Base-by-base conservation (phyloP, 495 filamentous ascomycete species). In the Trichoderma asperelloides region DNA sequence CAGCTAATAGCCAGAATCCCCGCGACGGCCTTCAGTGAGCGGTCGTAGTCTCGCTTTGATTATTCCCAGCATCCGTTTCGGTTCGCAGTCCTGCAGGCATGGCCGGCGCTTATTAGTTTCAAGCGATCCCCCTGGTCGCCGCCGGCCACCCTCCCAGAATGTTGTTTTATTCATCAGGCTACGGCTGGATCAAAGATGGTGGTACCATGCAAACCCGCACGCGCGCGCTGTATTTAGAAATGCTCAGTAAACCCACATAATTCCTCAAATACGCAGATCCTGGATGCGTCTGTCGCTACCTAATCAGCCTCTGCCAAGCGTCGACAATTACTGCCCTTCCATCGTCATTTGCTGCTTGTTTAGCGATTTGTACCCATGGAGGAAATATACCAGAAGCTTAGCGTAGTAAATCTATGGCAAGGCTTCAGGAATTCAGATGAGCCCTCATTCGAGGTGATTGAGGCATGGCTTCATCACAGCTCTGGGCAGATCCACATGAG, bases 401-500 rank as follows among this genome's bases (percentile, higher is more conserved):
- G 62, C 62, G 28, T 11, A 18, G 62, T 64, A 6, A 43, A 64
- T n/a, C 18, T 64, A 7, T 64, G 62, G 62, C 62, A 43, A n/a
- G 33, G n/a, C 33, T 43, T 43, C 15, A 6, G 4, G 5, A 39
- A 41, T 11, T 43, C 62, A 2, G 62, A 41, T 1, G 40, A 64
- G 4, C 15, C 33, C 11, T 40, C 40, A 2, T 40, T 64, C 8
- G 62, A 40, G 25, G 62, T 30, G 2, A 64, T 43, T 18, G 62
- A 64, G 16, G 33, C 40, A 40, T 33, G 62, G 33, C 33, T 18
- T 13, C 62, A 64, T 3, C 30, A 64, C 40, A 15, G 6, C 7
- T 11, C 30, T 21, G 15, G 28, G 9, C 39, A 64, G 2, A 43
- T 64, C 62, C 39, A 13, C 33, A 43, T 41, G 30, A 43, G n/a